Evolutionary conservation across 352 stramenopile species (phyloP).

Genomic region (Pythium vanterpoolii): DNA sequence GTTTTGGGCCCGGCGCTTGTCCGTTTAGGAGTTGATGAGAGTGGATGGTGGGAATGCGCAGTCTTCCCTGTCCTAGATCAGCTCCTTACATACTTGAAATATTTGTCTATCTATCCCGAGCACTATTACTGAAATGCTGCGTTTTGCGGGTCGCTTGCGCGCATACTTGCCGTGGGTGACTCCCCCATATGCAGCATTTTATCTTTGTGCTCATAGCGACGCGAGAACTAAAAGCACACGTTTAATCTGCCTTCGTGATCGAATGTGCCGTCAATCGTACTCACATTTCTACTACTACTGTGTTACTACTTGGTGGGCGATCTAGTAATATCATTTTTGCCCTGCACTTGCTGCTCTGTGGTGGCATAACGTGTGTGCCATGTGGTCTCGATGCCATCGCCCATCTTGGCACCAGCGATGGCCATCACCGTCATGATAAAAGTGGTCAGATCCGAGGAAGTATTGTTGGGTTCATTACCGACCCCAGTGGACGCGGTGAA

Average conservation of each 20-base stretch:
- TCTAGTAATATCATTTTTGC: too few relatives aligned
- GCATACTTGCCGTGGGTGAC: background rate
- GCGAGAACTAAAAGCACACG: slow-evolving; percentile 87
- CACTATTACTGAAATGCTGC: slow-evolving; percentile 40
- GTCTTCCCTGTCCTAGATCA: slow-evolving; percentile 63
- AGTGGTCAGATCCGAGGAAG: background rate
- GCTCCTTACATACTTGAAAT: slow-evolving; percentile 51
- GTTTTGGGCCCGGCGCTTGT: slow-evolving; percentile 64
- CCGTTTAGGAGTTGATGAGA: slow-evolving; percentile 75
- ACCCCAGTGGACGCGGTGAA: background rate
- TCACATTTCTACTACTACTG: slow-evolving; percentile 35
- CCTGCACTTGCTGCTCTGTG: background rate
- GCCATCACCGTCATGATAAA: too few relatives aligned
- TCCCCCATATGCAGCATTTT: slow-evolving; percentile 61
- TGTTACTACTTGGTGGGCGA: too few relatives aligned
- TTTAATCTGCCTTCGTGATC: slow-evolving; percentile 62
- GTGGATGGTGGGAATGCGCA: slow-evolving; percentile 35
- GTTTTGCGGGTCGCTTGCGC: slow-evolving; percentile 16
- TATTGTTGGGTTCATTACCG: background rate
- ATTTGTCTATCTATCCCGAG: background rate
- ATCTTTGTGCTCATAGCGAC: slow-evolving; percentile 80
- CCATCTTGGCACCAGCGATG: too few relatives aligned
- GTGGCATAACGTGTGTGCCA: background rate
- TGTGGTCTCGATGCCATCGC: too few relatives aligned
- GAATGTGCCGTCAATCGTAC: slow-evolving; percentile 85